These are phyloP conservation scores for Aspergillus sp. DNA, from an alignment of 2,329 filamentous ascomycete species.

Conservation along the genomic window DNA sequence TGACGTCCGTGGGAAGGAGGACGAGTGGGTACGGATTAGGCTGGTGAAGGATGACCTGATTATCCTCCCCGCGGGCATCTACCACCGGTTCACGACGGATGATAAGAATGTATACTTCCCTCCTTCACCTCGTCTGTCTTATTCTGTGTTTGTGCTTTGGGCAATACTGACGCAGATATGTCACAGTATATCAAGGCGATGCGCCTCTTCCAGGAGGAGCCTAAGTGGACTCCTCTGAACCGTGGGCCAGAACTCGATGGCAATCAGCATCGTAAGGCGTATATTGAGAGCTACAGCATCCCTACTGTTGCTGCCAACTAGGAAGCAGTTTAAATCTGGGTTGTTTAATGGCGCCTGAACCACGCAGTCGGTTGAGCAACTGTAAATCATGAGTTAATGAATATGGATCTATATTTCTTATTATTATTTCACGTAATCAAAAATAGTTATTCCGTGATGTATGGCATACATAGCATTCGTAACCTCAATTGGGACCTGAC, in stretches of 20 bases:
- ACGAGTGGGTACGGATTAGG: conserved; percentile 85
- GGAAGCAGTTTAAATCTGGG: background rate
- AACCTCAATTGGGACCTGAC: conserved; percentile 23
- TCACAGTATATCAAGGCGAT: conserved; percentile 90
- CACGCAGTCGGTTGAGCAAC: background rate
- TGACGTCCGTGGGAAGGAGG: conserved; percentile 78
- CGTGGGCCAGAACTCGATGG: conserved; percentile 72
- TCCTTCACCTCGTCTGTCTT: conserved; percentile 1
- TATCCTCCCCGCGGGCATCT: conserved; percentile 91
- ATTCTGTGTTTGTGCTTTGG: background rate
- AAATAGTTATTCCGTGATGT: background rate
- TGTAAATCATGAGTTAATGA: conserved; percentile 12
- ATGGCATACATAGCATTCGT: conserved; percentile 6
- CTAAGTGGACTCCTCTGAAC: conserved; percentile 96
- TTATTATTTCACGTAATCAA: background rate
- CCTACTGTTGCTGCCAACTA: conserved; percentile 28
- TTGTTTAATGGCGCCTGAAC: background rate
- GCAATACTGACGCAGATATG: conserved; percentile 12
- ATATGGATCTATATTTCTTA: background rate
- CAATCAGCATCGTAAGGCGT: conserved; percentile 77
- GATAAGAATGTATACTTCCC: conserved; percentile 72
- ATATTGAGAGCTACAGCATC: conserved; percentile 53
- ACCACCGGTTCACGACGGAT: conserved; percentile 96
- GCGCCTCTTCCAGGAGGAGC: conserved; percentile 96
- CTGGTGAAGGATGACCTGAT: conserved; percentile 87